Evolutionary conservation across 2,329 filamentous ascomycete genomes (phyloP).

Genomic region (Lithohypha guttulata): DNA sequence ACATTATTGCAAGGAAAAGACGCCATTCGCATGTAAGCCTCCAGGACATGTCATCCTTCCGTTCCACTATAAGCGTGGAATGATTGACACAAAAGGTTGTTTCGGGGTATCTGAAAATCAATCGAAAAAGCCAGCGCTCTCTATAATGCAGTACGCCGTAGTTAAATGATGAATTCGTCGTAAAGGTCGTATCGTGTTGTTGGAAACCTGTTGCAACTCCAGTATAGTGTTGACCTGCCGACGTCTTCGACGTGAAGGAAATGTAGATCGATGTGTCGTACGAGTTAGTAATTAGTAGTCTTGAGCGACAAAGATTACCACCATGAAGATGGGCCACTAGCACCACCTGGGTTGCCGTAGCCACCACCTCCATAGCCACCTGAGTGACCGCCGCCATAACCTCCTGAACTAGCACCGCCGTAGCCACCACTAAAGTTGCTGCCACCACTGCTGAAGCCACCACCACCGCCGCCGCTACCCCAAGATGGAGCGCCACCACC

Average conservation of each 20-base stretch:
- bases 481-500: constrained; percentile 30
- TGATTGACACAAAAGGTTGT: constrained; percentile 29
- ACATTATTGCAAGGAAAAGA: constrained; percentile 9
- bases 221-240: constrained; percentile 22
- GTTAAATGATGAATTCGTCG: constrained; percentile 21
- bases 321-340: constrained; percentile 41
- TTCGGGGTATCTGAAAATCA: constrained; percentile 39
- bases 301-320: constrained; percentile 38
- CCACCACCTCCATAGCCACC: constrained; percentile 28
- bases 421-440: constrained; percentile 23
- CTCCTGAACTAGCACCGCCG: constrained; percentile 23
- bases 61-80: constrained; percentile 14
- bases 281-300: constrained; percentile 31
- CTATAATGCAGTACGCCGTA: constrained; percentile 40
- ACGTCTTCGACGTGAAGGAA: constrained; percentile 23
- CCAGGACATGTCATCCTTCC: constrained; percentile 21
- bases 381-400: constrained; percentile 24
- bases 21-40: constrained; percentile 9
- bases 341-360: constrained; percentile 40
- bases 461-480: constrained; percentile 22
- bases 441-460: constrained; percentile 23
- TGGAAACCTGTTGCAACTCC: constrained; percentile 31
- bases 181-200: constrained; percentile 16
- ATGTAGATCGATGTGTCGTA: constrained; percentile 24
- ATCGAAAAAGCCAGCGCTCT: constrained; percentile 41